A percentile compares a stretch with the other conserved stretches of the same genome.
These are phyloP conservation scores for Litchi chinensis DNA, from an alignment of 345 rosid species.

Conservation along the genomic window DNA sequence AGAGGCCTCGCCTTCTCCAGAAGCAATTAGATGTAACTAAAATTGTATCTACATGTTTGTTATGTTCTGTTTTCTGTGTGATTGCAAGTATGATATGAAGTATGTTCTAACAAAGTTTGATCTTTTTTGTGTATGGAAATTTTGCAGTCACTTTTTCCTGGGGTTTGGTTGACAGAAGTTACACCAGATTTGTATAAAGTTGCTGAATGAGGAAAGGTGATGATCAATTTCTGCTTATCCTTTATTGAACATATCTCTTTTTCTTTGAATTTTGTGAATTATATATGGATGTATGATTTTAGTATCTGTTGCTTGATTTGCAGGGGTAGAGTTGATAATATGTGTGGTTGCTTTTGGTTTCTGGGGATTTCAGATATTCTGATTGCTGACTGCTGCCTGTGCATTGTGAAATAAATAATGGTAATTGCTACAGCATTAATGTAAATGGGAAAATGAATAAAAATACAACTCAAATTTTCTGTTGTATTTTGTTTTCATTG, in stretches of 20 bases:
- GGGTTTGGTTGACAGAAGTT: conserved; percentile 63
- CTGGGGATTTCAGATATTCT: conserved; percentile 13
- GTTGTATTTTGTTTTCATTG: background rate
- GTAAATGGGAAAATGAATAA: conserved; percentile 25
- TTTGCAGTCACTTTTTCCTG: conserved; percentile 61
- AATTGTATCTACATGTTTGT: background rate
- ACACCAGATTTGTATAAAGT: conserved; percentile 57
- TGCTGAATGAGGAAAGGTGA: conserved; percentile 45
- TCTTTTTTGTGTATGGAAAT: conserved; percentile 13
- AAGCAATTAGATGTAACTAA: conserved; percentile 59
- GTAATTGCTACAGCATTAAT: conserved; percentile 24
- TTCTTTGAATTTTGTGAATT: background rate
- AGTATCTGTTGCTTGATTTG: conserved; percentile 11
- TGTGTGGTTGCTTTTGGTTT: background rate
- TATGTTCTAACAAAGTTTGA: background rate
- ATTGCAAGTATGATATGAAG: conserved; percentile 3
- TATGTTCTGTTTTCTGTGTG: background rate
- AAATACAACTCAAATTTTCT: conserved; percentile 19
- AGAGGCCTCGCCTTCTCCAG: conserved; percentile 60
- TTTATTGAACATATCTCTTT: background rate
- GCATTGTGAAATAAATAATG: conserved; percentile 24
- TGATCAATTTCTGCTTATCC: conserved; percentile 16
- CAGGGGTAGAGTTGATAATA: conserved; percentile 13
- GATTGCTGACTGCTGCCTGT: conserved; percentile 14
- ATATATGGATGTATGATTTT: background rate